A percentile compares a stretch with the other conserved stretches of the same genome.
Evolutionary conservation across 1,284 basidiomycete species (phyloP).

Genomic region (Naganishia albida): DNA sequence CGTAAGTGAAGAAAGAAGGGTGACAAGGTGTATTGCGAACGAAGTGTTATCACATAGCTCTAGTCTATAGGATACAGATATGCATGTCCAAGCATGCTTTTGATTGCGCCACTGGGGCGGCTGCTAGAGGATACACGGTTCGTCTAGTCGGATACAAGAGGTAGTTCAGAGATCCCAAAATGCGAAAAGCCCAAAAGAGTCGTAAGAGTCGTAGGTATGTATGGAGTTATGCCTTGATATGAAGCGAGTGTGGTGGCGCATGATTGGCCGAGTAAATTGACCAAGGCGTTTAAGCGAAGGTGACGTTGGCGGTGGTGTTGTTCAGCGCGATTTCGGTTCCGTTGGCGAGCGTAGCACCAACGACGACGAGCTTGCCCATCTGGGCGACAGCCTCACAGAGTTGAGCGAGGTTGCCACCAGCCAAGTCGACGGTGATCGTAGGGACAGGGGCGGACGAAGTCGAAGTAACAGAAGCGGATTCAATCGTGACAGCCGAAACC

Average conservation of each 20-base stretch:
- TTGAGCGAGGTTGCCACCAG: slow-evolving; percentile 86
- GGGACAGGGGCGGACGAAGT: slow-evolving; percentile 21
- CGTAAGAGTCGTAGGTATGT: slow-evolving; percentile 3
- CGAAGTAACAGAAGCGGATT: slow-evolving; percentile 15
- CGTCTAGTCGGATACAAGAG: slow-evolving; percentile 17
- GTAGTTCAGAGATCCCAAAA: slow-evolving; percentile 19
- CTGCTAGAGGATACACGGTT: slow-evolving; percentile 20
- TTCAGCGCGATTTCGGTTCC: slow-evolving; percentile 5
- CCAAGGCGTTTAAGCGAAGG: slow-evolving; percentile 8
- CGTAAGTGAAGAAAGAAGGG: too few relatives aligned
- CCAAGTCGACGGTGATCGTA: slow-evolving; percentile 44
- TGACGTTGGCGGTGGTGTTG: slow-evolving; percentile 17
- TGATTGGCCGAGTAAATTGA: too few relatives aligned
- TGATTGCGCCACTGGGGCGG: neutral
- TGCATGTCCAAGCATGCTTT: slow-evolving; percentile 26
- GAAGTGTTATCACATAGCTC: slow-evolving; percentile 15
- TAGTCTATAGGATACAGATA: slow-evolving; percentile 17
- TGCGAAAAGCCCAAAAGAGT: neutral
- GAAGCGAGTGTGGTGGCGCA: slow-evolving; percentile 16
- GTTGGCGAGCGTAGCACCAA: slow-evolving; percentile 37
- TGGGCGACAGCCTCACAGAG: slow-evolving; percentile 99
- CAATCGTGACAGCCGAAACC: slow-evolving; percentile 22
- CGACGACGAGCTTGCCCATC: slow-evolving; percentile 59
- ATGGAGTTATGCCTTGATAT: slow-evolving; percentile 12
- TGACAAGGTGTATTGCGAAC: neutral